These are phyloP conservation scores for Giardia muris DNA, from an alignment of 208 protist species.

Conservation along the genomic window DNA sequence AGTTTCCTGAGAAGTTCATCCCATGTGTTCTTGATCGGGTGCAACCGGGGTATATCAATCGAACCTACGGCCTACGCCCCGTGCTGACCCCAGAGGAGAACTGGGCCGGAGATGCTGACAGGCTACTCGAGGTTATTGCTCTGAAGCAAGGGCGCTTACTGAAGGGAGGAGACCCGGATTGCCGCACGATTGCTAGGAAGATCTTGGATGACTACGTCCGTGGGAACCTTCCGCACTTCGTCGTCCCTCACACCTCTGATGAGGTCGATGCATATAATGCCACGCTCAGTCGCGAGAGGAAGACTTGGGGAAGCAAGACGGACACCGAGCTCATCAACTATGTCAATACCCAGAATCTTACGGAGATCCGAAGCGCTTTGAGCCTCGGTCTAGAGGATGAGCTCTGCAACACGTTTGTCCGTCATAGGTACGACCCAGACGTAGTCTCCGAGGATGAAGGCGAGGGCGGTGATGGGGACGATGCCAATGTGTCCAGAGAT, in stretches of 20 bases:
- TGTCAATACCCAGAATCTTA: background rate
- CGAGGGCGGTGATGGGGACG: background rate
- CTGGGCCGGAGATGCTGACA: conserved; percentile 64
- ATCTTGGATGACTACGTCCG: conserved; percentile 88
- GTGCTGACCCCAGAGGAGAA: background rate
- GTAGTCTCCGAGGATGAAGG: conserved; percentile 10
- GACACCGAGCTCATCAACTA: conserved; percentile 2
- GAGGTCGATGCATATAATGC: conserved; percentile 24
- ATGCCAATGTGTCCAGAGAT: background rate
- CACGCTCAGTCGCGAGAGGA: conserved; percentile 35
- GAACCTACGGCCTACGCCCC: conserved; percentile 73
- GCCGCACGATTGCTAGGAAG: conserved; percentile 70
- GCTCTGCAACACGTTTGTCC: background rate
- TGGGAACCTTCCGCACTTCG: conserved; percentile 83
- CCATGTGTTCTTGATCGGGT: conserved; percentile 71
- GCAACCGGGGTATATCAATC: conserved; percentile 73
- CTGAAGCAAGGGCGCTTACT: conserved; percentile 71
- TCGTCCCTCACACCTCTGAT: conserved; percentile 57
- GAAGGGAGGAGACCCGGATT: conserved; percentile 73
- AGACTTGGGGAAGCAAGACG: conserved; percentile 33
- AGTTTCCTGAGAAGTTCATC: conserved; percentile 74
- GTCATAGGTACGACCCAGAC: background rate
- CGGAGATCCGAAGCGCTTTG: background rate
- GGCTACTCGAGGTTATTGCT: conserved; percentile 86
- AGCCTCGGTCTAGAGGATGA: conserved; percentile 34